Evolutionary conservation across 2,329 filamentous ascomycete genomes (phyloP), one percentile per base, ranked within the genome.

Genomic region (Coniochaeta prunicola): DNA sequence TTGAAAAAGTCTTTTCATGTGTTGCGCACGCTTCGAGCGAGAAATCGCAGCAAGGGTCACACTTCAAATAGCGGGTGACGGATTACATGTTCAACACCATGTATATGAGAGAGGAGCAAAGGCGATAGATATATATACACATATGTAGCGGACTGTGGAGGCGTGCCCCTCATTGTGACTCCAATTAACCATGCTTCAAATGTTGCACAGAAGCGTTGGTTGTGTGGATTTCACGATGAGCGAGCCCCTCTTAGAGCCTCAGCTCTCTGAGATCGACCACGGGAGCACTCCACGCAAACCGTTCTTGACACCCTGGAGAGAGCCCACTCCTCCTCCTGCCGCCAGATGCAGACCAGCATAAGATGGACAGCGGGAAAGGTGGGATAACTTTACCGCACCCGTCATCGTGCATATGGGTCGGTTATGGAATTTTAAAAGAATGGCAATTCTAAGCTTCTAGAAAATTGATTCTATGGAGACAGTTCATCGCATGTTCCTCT

Each of bases 201-300:
- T 17, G 45, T 50, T 26, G 45, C n/a, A 50, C 45, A 50, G 26
- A 48, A 48, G 45, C 45, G 45, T 45, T 45, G 40, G 40, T 45
- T 45, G 40, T 45, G 40, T 45, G 40, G 40, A 45, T 45, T 45
- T 45, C 40, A 24, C 40, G 40, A 24, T 24, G 40, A 4, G 40
- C 21, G n/a, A 24, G 24, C 40, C 40, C 40, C 40, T 45, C 40
- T 19, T 19, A 45, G 40, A 45, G 40, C 45, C 45, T 50, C 45
- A 50, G 8, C 24, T n/a, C 45, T 17, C n/a, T 28, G 12, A 50
- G 45, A 50, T 50, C 45, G 13, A 13, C 45, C 45, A 21, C 45
- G 45, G 45, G 45, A 50, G 45, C 45, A 50, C 45, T 50, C 45
- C 45, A 50, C 45, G 45, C 45, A 30, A 50, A 50, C 45, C 45